Evolutionary conservation across 805 yeast species (phyloP).

Genomic region (Pichia occidentalis): DNA sequence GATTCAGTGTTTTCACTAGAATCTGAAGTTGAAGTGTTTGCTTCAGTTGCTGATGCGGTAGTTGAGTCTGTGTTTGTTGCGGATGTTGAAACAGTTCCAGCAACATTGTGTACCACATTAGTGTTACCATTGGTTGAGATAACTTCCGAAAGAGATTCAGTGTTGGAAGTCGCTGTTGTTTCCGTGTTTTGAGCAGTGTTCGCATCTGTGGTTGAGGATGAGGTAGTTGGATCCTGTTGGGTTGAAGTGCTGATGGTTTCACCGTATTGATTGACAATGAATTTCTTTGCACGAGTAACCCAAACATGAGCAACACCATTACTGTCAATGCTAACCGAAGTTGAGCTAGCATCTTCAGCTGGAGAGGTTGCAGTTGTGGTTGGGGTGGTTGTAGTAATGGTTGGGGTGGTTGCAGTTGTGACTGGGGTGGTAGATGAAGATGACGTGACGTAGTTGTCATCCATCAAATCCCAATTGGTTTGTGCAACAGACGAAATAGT

Average conservation of each 20-base stretch:
- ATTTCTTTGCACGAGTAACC: slow-evolving; percentile 5
- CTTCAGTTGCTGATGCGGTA: neutral
- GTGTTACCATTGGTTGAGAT: neutral
- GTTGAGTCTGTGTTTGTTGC: neutral
- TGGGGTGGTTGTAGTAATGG: slow-evolving; percentile 7
- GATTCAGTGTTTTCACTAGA: too few species aligned
- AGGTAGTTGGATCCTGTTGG: slow-evolving; percentile 7
- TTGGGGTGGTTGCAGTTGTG: too few species aligned
- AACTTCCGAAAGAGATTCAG: neutral
- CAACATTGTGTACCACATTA: too few species aligned
- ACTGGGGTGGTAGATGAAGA: too few species aligned
- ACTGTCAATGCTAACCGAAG: slow-evolving; percentile 7
- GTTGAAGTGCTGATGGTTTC: slow-evolving; percentile 11
- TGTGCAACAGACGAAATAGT: neutral
- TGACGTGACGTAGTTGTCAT: slow-evolving; percentile 1
- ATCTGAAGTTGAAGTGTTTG: neutral
- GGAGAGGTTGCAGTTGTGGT: slow-evolving; percentile 7
- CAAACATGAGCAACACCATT: slow-evolving; percentile 15
- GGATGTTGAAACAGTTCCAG: neutral
- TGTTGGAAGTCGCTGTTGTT: neutral
- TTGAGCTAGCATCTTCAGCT: slow-evolving; percentile 1
- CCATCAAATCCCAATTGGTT: too few species aligned
- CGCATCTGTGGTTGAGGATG: slow-evolving; percentile 1
- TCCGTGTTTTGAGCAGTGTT: neutral
- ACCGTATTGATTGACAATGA: slow-evolving; percentile 10